A percentile compares a stretch with the other conserved stretches of the same genome.
phyloP scores from a whole-genome alignment of 345 rosid species.

The Gossypium mustelinum region DNA sequence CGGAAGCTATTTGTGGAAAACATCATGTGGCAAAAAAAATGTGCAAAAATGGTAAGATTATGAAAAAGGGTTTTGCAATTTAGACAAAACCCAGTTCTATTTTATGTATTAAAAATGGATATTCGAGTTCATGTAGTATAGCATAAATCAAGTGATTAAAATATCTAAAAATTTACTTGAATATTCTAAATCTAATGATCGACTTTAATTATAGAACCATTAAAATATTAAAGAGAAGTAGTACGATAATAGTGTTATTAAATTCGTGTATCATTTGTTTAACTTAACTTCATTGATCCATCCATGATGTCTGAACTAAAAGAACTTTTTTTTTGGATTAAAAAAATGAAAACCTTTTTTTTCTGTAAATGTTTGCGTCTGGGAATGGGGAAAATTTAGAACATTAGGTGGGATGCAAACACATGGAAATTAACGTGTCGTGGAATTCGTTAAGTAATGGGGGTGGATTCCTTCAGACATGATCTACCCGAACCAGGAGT shows the following conservation, averaged over 20 bases:
- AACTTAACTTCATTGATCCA: not conserved
- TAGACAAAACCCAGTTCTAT: not conserved
- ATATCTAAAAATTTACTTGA: not conserved
- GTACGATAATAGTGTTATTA: not conserved
- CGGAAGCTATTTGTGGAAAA: constrained; percentile 14
- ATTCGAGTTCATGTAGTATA: not conserved
- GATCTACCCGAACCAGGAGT: not conserved
- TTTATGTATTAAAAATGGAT: not conserved
- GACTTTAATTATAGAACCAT: not conserved
- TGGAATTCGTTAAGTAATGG: not conserved
- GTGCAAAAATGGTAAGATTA: not conserved
- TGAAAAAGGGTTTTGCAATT: not conserved
- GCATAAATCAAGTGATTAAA: not conserved
- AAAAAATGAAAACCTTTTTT: not conserved
- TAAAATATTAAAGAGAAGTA: not conserved
- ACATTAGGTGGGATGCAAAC: not conserved
- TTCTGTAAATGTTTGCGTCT: not conserved
- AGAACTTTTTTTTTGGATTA: not conserved
- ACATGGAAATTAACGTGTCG: not conserved
- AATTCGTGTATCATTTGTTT: not conserved
- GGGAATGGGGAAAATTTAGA: not conserved
- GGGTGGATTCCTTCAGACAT: not conserved
- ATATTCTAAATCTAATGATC: no score
- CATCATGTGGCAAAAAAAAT: not conserved
- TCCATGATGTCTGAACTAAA: not conserved